Conservation (phyloP, 1,284 basidiomycete species). For the Pseudozyma thailandica region DNA sequence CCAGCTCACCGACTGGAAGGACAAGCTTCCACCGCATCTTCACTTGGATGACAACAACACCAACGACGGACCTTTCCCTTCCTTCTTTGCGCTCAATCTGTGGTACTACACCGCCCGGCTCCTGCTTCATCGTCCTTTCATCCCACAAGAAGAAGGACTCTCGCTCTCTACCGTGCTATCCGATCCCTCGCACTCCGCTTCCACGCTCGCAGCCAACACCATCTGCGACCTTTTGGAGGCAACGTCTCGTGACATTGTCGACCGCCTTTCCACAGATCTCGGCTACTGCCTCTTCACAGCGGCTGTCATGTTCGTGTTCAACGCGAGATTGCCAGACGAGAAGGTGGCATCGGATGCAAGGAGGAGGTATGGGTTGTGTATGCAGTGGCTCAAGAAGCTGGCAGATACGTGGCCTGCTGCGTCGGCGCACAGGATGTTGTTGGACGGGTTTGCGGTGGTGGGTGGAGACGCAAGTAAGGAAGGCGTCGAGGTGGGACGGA, state of each 20-base stretch:
- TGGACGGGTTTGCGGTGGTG: slow-evolving; percentile 60
- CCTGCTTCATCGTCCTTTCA: slow-evolving; percentile 59
- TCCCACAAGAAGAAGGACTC: slow-evolving; percentile 58
- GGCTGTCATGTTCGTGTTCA: slow-evolving; percentile 61
- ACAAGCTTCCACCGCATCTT: slow-evolving; percentile 47
- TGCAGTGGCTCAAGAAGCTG: slow-evolving; percentile 58
- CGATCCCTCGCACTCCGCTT: slow-evolving; percentile 49
- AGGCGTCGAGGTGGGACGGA: slow-evolving; percentile 4
- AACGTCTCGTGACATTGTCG: slow-evolving; percentile 49
- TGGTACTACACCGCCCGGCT: slow-evolving; percentile 60
- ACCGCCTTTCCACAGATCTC: slow-evolving; percentile 55
- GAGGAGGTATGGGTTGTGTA: slow-evolving; percentile 51
- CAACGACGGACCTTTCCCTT: slow-evolving; percentile 48
- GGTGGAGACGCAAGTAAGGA: slow-evolving; percentile 50
- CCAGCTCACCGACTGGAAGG: slow-evolving; percentile 53
- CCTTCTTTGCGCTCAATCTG: slow-evolving; percentile 55
- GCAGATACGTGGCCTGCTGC: slow-evolving; percentile 61
- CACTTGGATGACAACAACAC: slow-evolving; percentile 38
- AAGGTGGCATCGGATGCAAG: slow-evolving; percentile 43
- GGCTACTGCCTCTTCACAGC: slow-evolving; percentile 64
- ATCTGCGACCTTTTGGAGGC: slow-evolving; percentile 57
- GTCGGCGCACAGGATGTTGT: slow-evolving; percentile 54
- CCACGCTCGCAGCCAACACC: slow-evolving; percentile 53
- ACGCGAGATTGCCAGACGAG: slow-evolving; percentile 49
- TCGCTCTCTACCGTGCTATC: slow-evolving; percentile 47